Evolutionary conservation across 768 basidiomycete species (phyloP).

Genomic region (Boletus subparvulus): DNA sequence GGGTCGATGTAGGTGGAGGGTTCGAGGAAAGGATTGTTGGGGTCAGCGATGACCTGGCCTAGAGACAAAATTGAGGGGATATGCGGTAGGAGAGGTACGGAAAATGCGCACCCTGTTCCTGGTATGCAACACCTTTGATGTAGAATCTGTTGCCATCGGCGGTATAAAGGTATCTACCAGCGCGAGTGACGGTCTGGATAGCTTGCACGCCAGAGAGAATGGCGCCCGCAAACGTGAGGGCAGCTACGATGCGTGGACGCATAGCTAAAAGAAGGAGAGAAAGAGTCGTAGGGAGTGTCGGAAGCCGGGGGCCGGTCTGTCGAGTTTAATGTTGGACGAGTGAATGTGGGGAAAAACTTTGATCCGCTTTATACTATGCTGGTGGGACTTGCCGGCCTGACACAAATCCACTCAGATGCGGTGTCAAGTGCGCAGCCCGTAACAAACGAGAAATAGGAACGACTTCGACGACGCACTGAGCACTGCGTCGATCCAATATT

Average conservation of each 20-base stretch:
- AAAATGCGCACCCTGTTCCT: slow-evolving; percentile 62
- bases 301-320: not conserved
- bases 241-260: slow-evolving; percentile 23
- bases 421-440: no score
- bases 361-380: slow-evolving; percentile 1
- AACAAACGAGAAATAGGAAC: no score
- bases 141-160: slow-evolving; percentile 76
- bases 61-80: not conserved
- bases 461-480: no score
- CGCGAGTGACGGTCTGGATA: slow-evolving; percentile 63
- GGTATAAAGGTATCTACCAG: slow-evolving; percentile 80
- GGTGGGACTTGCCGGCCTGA: not conserved
- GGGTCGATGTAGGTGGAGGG: slow-evolving; percentile 82
- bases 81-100: not conserved
- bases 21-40: slow-evolving; percentile 63
- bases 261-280: slow-evolving; percentile 22
- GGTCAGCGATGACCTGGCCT: slow-evolving; percentile 42
- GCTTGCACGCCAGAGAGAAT: slow-evolving; percentile 58
- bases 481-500: no score
- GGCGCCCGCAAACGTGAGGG: slow-evolving; percentile 39
- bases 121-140: slow-evolving; percentile 87
- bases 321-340: not conserved
- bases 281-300: slow-evolving; percentile 9
- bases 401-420: no score
- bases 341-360: not conserved